Base-by-base conservation (phyloP, 768 basidiomycete species). In the Boletus subparvulus region DNA sequence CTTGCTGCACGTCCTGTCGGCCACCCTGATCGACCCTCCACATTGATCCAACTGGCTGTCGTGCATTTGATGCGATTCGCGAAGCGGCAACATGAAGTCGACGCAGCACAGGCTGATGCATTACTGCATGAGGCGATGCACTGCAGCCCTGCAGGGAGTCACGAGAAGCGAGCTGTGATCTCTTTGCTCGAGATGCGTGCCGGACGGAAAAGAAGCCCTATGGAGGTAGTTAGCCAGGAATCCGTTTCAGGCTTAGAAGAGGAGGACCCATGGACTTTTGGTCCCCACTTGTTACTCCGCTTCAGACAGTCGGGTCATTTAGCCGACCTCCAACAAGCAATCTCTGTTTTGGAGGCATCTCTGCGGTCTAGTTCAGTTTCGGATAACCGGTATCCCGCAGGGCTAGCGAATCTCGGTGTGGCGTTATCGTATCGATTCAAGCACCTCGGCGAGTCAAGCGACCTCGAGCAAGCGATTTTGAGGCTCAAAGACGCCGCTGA, bases 11-110 rank as follows among this genome's bases (percentile, higher is more conserved):
- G 58, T 37, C 50, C 54, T n/a, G 13, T 26, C 1, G 45, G 58
- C 46, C 54, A 51, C 26, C 56, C 51, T 6, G 56, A 57, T 16
- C 30, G 51, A 53, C 46, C 51, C 3, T 8, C 30, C 5, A 57
- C 51, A 1, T 37, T 57, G 35, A 47, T 55, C 10, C 45, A 59
- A 13, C 50, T 59, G 19, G 50, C 54, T 14, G 4, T 6, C 3
- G 54, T 52, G 2, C 33, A 35, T 32, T 37, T 26, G 1, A 3
- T 10, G 24, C 21, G 32, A 12, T 47, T 47, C 13, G 32, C 32
- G n/a, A 35, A 37, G n/a, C 19, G 14, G 7, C 16, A 3, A 4
- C 33, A 48, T 11, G 35, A 42, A 17, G 5, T 9, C 8, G 40
- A 55, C 8, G 45, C 39, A 7, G 7, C 17, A 12, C 21, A 51